phyloP scores from a whole-genome alignment of 306 rosid genomes.

The Lotus japonicus region DNA sequence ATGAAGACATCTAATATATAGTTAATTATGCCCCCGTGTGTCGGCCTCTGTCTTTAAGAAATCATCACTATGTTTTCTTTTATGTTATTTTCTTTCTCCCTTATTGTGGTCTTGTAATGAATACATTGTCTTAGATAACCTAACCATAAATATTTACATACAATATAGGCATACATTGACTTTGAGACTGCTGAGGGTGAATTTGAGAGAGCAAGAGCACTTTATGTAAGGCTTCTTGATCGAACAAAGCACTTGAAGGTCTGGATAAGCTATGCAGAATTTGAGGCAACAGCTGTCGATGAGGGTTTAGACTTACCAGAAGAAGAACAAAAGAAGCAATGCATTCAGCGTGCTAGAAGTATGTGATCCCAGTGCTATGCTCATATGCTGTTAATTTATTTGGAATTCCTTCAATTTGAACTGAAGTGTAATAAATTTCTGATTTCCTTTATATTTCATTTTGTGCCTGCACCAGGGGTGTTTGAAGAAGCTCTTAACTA shows the following conservation, averaged over 20 bases:
- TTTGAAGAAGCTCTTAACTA: conserved; percentile 76
- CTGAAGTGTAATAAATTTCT: not conserved
- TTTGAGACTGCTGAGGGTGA: conserved; percentile 83
- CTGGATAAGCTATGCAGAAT: conserved; percentile 80
- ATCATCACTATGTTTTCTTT: not conserved
- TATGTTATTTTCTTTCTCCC: not conserved
- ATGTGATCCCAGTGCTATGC: conserved; percentile 23
- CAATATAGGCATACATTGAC: conserved; percentile 71
- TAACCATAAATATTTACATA: conserved; percentile 17
- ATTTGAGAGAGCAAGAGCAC: conserved; percentile 72
- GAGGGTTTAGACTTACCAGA: conserved; percentile 28
- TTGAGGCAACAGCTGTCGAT: conserved; percentile 67
- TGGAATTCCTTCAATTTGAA: not conserved
- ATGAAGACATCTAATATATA: not conserved
- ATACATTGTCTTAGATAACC: not conserved
- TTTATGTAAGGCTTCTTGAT: conserved; percentile 79
- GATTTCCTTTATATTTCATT: not conserved
- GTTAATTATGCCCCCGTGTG: too few species aligned
- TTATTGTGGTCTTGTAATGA: not conserved
- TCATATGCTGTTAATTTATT: conserved; percentile 9
- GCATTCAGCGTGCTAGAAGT: conserved; percentile 72
- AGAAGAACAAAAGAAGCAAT: conserved; percentile 47
- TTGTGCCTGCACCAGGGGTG: conserved; percentile 49
- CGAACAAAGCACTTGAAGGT: conserved; percentile 92
- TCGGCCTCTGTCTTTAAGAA: not conserved